phyloP scores from a whole-genome alignment of 2,329 filamentous ascomycete species.

The Epichloe sibirici region DNA sequence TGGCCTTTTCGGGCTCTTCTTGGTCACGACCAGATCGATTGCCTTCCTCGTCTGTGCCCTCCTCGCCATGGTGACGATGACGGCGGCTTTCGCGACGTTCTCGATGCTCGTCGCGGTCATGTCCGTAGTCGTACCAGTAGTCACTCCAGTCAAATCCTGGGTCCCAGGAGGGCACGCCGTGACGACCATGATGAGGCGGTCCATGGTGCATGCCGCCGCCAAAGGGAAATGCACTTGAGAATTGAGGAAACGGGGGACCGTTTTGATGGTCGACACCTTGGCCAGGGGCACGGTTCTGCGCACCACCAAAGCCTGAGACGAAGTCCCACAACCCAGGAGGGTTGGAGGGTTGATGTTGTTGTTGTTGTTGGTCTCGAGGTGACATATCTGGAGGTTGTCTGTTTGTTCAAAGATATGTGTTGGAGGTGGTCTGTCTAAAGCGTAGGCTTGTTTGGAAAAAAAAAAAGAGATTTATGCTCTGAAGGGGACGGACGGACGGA shows the following conservation, averaged over 20 bases:
- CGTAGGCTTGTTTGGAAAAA: neutral
- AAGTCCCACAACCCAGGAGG: conserved; percentile 21
- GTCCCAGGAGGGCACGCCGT: conserved; percentile 2
- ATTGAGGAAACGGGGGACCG: conserved; percentile 11
- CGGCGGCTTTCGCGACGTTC: neutral
- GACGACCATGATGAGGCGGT: conserved; percentile 7
- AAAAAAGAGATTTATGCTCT: neutral
- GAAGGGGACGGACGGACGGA: no score
- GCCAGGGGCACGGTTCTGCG: conserved; percentile 18
- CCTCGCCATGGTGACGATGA: conserved; percentile 12
- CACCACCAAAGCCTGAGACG: conserved; percentile 18
- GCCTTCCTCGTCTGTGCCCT: conserved; percentile 2
- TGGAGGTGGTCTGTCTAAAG: neutral
- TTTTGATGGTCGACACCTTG: conserved; percentile 26
- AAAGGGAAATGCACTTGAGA: conserved; percentile 24
- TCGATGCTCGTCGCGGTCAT: conserved; percentile 10
- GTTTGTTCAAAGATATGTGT: neutral
- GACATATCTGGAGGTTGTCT: conserved; percentile 12
- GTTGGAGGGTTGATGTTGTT: conserved; percentile 5
- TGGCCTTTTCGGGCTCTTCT: conserved; percentile 12
- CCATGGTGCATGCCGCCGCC: conserved; percentile 8
- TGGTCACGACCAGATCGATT: neutral
- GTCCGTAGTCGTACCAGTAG: conserved; percentile 9
- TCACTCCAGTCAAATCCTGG: conserved; percentile 13
- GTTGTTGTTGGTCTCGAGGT: conserved; percentile 6